Evolutionary conservation across 495 filamentous ascomycete species (phyloP).

Genomic region (Filosporella fistucella): DNA sequence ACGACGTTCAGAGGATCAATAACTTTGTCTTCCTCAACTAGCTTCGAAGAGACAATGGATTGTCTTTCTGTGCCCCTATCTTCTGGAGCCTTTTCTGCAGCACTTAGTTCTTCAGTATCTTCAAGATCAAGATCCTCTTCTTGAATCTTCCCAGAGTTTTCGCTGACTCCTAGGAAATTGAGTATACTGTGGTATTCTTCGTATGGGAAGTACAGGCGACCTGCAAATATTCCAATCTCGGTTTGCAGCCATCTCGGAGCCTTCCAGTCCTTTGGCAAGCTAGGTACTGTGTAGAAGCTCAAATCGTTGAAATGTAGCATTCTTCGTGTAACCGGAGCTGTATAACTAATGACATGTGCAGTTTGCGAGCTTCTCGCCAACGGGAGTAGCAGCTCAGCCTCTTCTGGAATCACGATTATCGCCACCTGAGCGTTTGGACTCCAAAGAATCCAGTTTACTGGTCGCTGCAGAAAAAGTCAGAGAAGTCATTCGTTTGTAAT

Average conservation of each 20-base stretch:
- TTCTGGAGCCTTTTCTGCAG: no score
- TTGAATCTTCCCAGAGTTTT: not conserved
- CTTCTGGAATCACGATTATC: slow-evolving; percentile 41
- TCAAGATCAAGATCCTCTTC: not conserved
- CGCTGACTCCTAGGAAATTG: not conserved
- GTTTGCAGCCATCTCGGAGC: slow-evolving; percentile 40
- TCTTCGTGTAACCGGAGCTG: slow-evolving; percentile 42
- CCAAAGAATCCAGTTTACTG: slow-evolving; percentile 47
- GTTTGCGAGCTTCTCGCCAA: slow-evolving; percentile 17
- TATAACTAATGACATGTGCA: slow-evolving; percentile 43
- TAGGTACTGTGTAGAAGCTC: slow-evolving; percentile 39
- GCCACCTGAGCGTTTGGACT: slow-evolving; percentile 27
- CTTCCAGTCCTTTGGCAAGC: slow-evolving; percentile 28
- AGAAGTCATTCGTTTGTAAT: slow-evolving; percentile 1
- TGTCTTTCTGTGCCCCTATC: no score
- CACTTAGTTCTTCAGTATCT: not conserved
- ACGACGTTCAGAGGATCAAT: no score
- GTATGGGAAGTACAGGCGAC: slow-evolving; percentile 48
- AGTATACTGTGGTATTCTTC: slow-evolving; percentile 24
- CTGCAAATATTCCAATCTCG: slow-evolving; percentile 51
- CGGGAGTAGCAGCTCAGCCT: slow-evolving; percentile 39
- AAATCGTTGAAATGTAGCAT: slow-evolving; percentile 51
- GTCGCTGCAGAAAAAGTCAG: slow-evolving; percentile 27
- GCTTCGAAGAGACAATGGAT: not conserved
- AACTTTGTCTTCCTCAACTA: not conserved